These are phyloP conservation scores for Kodamaea plutei DNA, from an alignment of 1,139 yeast genomes.

Conservation along the genomic window DNA sequence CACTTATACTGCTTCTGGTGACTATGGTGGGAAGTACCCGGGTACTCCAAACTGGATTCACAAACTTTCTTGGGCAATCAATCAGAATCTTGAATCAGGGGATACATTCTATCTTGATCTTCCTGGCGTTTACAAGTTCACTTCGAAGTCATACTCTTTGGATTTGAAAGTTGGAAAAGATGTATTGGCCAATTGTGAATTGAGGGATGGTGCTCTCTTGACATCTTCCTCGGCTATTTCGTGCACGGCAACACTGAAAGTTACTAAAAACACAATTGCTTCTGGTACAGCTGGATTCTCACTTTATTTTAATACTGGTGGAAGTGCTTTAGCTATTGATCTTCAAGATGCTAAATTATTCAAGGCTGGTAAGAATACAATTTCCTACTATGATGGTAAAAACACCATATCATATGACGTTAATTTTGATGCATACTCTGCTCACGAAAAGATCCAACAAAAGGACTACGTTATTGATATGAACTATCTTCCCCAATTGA, in stretches of 20 bases:
- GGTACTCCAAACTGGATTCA: constrained; percentile 22
- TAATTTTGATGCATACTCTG: constrained; percentile 11
- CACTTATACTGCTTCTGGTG: constrained; percentile 1
- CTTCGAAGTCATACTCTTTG: constrained; percentile 8
- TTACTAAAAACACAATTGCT: constrained; percentile 12
- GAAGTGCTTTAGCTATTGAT: constrained; percentile 17
- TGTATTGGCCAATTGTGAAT: constrained; percentile 24
- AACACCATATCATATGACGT: constrained; percentile 15
- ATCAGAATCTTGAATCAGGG: constrained; percentile 19
- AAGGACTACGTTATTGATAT: too few species aligned
- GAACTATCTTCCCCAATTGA: too few species aligned
- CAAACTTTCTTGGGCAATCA: constrained; percentile 22
- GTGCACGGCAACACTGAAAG: constrained; percentile 19
- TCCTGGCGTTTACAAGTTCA: constrained; percentile 27
- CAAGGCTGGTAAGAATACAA: constrained; percentile 20
- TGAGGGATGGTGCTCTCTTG: constrained; percentile 21
- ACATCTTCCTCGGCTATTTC: constrained; percentile 20
- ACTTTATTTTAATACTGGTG: constrained; percentile 23
- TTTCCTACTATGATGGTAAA: constrained; percentile 24
- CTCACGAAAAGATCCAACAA: too few species aligned
- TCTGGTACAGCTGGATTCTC: constrained; percentile 22
- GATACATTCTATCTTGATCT: constrained; percentile 25
- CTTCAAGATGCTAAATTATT: constrained; percentile 16
- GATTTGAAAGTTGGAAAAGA: constrained; percentile 5
- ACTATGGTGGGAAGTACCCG: constrained; percentile 9